phyloP scores from a whole-genome alignment of 2,329 filamentous ascomycete species.

The Hortaea werneckii region DNA sequence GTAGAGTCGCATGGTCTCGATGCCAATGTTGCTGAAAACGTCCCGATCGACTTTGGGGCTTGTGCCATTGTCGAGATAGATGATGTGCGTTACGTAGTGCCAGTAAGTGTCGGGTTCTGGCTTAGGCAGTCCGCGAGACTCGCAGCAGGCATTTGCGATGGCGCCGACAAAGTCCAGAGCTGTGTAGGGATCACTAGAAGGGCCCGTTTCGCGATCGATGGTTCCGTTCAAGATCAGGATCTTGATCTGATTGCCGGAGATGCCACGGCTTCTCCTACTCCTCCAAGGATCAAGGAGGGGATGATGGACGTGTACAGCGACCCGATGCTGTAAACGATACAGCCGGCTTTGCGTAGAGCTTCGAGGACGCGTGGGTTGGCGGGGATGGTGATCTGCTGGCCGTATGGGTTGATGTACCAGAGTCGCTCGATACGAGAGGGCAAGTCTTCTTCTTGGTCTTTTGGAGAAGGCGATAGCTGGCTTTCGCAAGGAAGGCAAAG shows the following conservation, averaged over 20 bases:
- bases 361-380: constrained; percentile 73
- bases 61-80: constrained; percentile 64
- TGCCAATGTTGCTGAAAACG: constrained; percentile 54
- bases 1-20: constrained; percentile 68
- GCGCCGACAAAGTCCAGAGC: constrained; percentile 75
- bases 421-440: constrained; percentile 67
- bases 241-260: constrained; percentile 50
- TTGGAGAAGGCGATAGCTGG: constrained; percentile 76
- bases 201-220: constrained; percentile 78
- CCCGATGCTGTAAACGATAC: constrained; percentile 86
- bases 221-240: constrained; percentile 78
- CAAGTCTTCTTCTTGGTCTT: constrained; percentile 63
- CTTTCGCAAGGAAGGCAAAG: constrained; percentile 65
- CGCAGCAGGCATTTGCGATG: constrained; percentile 62
- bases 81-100: constrained; percentile 70
- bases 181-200: constrained; percentile 52
- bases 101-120: constrained; percentile 40
- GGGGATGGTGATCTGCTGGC: constrained; percentile 81
- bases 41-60: constrained; percentile 61
- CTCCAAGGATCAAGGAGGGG: constrained; percentile 68
- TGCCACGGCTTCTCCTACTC: constrained; percentile 55
- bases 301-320: constrained; percentile 84
- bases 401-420: constrained; percentile 98
- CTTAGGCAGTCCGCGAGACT: constrained; percentile 45
- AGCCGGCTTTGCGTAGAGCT: constrained; percentile 53